phyloP scores from a whole-genome alignment of 176 grass and related monocot species.

The Phyllostachys edulis region DNA sequence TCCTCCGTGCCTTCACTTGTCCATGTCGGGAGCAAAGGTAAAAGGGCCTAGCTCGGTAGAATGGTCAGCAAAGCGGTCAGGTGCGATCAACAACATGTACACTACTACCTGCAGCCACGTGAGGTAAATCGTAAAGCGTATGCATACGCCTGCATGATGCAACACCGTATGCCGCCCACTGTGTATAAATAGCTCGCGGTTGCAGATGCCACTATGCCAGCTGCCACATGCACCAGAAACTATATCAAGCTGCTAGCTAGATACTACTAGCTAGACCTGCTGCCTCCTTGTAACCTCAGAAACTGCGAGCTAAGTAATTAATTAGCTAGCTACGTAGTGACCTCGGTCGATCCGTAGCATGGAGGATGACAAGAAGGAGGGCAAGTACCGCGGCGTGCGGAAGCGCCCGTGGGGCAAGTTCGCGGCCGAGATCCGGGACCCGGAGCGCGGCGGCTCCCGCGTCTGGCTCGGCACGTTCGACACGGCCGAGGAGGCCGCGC shows the following conservation, averaged over 20 bases:
- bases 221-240: not conserved
- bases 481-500: constrained; percentile 73
- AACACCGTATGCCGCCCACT: not conserved
- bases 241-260: not conserved
- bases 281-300: not conserved
- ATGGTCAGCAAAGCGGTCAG: not conserved
- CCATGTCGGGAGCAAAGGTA: not conserved
- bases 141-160: not conserved
- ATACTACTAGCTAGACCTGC: not conserved
- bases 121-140: not conserved
- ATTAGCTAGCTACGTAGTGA: not conserved
- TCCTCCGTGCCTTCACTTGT: not conserved
- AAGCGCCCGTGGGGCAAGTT: constrained; percentile 82
- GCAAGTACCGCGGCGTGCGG: constrained; percentile 74
- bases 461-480: constrained; percentile 84
- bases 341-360: not conserved
- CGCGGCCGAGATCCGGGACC: constrained; percentile 78
- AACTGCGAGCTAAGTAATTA: not conserved
- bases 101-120: not conserved
- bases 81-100: too few relatives aligned
- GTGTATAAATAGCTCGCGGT: constrained; percentile 21
- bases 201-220: not conserved
- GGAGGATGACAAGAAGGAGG: constrained; percentile 56
- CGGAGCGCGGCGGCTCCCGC: constrained; percentile 57
- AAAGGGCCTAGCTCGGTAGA: not conserved